A percentile compares a stretch with the other conserved stretches of the same genome.
Conservation (phyloP, 2,329 filamentous ascomycete species). For the Cytospora mali region DNA sequence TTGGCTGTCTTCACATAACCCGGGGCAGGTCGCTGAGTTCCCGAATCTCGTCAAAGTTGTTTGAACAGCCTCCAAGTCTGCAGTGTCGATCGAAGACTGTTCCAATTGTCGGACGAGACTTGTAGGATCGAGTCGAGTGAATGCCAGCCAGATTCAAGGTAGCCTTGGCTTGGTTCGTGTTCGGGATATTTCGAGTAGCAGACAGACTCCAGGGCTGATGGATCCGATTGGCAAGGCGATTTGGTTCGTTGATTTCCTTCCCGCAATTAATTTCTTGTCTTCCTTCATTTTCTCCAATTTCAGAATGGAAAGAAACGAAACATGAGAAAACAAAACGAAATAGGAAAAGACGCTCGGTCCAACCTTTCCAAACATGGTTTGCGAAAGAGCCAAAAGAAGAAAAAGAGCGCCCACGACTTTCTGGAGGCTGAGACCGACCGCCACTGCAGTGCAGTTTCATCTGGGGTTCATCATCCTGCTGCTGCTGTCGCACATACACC, state of each 20-base stretch:
- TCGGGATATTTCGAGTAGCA: background rate
- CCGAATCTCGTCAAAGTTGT: background rate
- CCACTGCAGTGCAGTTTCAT: background rate
- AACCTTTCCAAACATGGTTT: slow-evolving; percentile 17
- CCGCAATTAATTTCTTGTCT: background rate
- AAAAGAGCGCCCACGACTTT: background rate
- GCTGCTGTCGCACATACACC: background rate
- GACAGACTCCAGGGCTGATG: background rate
- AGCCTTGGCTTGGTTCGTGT: background rate
- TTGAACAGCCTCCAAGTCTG: background rate
- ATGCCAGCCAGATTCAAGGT: background rate
- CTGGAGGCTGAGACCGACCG: too few species aligned
- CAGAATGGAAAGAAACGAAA: slow-evolving; percentile 19
- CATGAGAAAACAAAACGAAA: slow-evolving; percentile 8
- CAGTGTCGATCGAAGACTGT: background rate
- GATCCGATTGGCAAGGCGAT: background rate
- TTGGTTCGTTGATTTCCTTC: background rate
- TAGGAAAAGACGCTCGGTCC: slow-evolving; percentile 20
- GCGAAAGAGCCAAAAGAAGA: slow-evolving; percentile 8
- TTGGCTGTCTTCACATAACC: background rate
- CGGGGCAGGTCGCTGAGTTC: background rate
- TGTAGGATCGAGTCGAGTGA: background rate
- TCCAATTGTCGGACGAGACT: background rate
- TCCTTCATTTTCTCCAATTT: slow-evolving; percentile 10
- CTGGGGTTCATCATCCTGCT: background rate